Evolutionary conservation across 257 asterid species (phyloP).

Genomic region (Asclepias syriaca): DNA sequence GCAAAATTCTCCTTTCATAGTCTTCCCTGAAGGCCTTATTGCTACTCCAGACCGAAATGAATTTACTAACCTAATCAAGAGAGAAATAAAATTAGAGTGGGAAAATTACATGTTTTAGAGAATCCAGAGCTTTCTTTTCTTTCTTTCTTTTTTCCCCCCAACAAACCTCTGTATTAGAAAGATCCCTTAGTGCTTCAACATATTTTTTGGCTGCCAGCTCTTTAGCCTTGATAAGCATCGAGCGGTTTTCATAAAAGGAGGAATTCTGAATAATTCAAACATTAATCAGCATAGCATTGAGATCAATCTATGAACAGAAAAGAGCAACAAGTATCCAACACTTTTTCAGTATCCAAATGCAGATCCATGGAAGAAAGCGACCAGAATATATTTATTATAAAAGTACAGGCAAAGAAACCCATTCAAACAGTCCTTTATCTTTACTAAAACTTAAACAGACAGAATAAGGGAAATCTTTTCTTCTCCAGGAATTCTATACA

Average conservation of each 20-base stretch:
- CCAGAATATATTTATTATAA: not conserved
- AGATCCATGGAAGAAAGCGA: not conserved
- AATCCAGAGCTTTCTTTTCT: not conserved
- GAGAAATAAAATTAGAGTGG: conserved; percentile 6
- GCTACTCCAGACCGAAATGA: conserved; percentile 49
- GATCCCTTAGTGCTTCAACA: conserved; percentile 54
- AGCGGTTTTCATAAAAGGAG: conserved; percentile 54
- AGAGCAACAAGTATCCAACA: not conserved
- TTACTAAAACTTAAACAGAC: not conserved
- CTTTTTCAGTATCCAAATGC: not conserved
- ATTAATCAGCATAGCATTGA: conserved; percentile 12
- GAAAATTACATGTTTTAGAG: not conserved
- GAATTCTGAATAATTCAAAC: conserved; percentile 48
- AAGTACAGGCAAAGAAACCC: not conserved
- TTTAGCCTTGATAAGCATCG: conserved; percentile 51
- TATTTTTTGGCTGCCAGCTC: conserved; percentile 79
- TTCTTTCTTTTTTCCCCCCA: not conserved
- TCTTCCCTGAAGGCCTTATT: conserved; percentile 64
- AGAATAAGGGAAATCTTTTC: not conserved
- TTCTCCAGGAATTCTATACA: not conserved
- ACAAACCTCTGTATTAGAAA: conserved; percentile 58
- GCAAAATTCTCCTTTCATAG: conserved; percentile 59
- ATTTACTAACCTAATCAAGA: conserved; percentile 50
- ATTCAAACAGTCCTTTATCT: not conserved
- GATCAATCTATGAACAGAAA: not conserved